These are phyloP conservation scores for Neoboletus magnificus DNA, from an alignment of 768 basidiomycete genomes.

Conservation along the genomic window DNA sequence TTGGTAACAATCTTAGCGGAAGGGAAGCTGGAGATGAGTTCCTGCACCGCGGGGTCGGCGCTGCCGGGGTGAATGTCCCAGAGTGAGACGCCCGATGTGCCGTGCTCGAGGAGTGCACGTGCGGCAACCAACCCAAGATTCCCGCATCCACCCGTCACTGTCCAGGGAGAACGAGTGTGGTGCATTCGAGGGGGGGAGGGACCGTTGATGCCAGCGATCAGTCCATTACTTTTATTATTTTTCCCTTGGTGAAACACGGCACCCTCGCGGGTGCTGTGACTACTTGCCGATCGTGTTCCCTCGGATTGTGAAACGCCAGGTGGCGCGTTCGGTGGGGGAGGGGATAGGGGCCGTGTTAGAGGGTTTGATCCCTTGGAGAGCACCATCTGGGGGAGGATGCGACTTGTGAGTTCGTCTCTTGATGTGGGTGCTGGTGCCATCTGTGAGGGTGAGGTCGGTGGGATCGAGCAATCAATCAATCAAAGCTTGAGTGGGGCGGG, in stretches of 20 bases:
- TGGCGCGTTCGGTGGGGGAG: slow-evolving; percentile 29
- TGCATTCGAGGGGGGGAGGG: neutral
- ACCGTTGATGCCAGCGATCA: neutral
- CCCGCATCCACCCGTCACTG: slow-evolving; percentile 46
- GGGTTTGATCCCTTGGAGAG: slow-evolving; percentile 34
- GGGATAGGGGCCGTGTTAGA: slow-evolving; percentile 27
- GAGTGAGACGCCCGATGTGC: slow-evolving; percentile 29
- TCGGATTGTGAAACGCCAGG: slow-evolving; percentile 34
- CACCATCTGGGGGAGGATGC: slow-evolving; percentile 31
- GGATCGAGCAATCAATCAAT: neutral
- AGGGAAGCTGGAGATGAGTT: slow-evolving; percentile 27
- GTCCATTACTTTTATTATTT: neutral
- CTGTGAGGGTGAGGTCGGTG: neutral
- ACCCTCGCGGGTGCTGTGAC: neutral
- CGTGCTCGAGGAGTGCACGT: slow-evolving; percentile 44
- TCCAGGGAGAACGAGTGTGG: neutral
- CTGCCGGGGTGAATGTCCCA: slow-evolving; percentile 21
- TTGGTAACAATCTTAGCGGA: slow-evolving; percentile 31
- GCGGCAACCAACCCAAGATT: slow-evolving; percentile 36
- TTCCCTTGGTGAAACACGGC: neutral
- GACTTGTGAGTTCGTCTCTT: slow-evolving; percentile 28
- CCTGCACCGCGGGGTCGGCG: slow-evolving; percentile 10
- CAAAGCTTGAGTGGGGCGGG: neutral
- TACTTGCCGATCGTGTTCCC: slow-evolving; percentile 42
- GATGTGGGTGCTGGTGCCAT: slow-evolving; percentile 8